These are phyloP conservation scores for Scheffersomyces stipitis DNA, from an alignment of 805 yeast genomes.

Conservation along the genomic window DNA sequence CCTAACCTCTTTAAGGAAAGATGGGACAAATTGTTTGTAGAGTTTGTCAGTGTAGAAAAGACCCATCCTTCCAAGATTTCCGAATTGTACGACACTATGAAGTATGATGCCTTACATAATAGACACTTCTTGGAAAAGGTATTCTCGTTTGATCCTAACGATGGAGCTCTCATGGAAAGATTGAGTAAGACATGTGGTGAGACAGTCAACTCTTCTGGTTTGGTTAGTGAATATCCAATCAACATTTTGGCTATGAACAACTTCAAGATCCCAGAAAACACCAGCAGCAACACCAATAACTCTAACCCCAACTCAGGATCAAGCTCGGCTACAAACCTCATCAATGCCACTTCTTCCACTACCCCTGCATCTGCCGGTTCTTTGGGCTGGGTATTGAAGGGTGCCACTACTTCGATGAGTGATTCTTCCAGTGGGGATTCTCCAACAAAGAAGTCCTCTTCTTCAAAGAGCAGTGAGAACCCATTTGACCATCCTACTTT, in stretches of 20 bases:
- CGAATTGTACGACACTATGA: constrained; percentile 97
- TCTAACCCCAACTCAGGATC: constrained; percentile 20
- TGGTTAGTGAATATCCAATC: constrained; percentile 72
- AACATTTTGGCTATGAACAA: constrained; percentile 75
- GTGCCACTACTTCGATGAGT: constrained; percentile 26
- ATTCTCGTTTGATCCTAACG: constrained; percentile 61
- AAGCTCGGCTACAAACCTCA: constrained; percentile 20
- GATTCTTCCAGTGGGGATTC: constrained; percentile 16
- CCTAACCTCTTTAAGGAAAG: constrained; percentile 87
- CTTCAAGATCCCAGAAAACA: constrained; percentile 56
- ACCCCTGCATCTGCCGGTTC: constrained; percentile 56
- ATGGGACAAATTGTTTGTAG: constrained; percentile 95
- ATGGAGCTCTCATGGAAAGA: constrained; percentile 31
- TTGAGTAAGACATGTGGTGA: constrained; percentile 44
- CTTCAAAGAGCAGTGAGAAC: constrained; percentile 21
- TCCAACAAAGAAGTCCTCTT: constrained; percentile 12
- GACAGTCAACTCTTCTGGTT: constrained; percentile 47
- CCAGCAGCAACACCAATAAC: constrained; percentile 9
- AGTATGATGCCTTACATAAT: constrained; percentile 95
- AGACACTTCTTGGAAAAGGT: constrained; percentile 82
- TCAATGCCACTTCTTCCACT: constrained; percentile 16
- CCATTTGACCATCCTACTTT: constrained; percentile 78
- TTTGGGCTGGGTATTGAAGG: constrained; percentile 68
- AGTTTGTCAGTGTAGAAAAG: constrained; percentile 88
- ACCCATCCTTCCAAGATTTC: constrained; percentile 97